Percentiles rank a stretch among this genome's conserved stretches.
Conservation (phyloP, 441 rosid genomes). For the Brassica hybrid region DNA sequence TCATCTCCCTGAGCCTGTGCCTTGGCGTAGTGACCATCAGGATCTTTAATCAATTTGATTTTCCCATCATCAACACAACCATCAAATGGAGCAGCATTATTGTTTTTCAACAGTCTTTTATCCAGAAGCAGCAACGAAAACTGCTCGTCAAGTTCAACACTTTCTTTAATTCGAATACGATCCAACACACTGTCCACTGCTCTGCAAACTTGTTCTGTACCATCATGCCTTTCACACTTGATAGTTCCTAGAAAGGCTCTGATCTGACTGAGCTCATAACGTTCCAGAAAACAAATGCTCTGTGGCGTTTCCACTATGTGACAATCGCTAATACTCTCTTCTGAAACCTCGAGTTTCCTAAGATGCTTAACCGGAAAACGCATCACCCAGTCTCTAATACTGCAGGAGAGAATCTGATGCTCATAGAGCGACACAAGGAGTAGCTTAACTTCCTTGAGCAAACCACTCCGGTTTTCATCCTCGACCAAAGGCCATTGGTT, state of each 20-base stretch:
- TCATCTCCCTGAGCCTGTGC: constrained; percentile 15
- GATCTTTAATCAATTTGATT: not conserved
- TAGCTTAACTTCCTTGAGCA: constrained; percentile 14
- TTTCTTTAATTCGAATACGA: constrained; percentile 8
- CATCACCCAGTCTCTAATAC: constrained; percentile 26
- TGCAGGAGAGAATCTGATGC: constrained; percentile 9
- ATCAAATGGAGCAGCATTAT: not conserved
- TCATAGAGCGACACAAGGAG: constrained; percentile 9
- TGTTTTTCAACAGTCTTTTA: too few species aligned
- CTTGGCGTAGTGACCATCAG: constrained; percentile 17
- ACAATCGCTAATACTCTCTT: too few species aligned
- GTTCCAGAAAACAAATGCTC: constrained; percentile 25
- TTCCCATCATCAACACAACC: constrained; percentile 5
- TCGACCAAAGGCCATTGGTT: constrained; percentile 21
- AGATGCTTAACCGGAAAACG: too few species aligned
- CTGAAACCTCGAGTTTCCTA: too few species aligned
- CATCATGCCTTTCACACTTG: constrained; percentile 20
- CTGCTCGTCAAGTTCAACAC: not conserved
- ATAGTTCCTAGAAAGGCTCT: not conserved
- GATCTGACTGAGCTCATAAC: constrained; percentile 18
- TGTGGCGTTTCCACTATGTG: too few species aligned
- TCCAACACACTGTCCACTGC: constrained; percentile 10
- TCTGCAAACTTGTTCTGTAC: constrained; percentile 19
- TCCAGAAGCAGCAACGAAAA: too few species aligned
- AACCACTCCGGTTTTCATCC: constrained; percentile 13